Base-by-base conservation (phyloP, 1,139 yeast species). In the Saccharomyces hybrid region DNA sequence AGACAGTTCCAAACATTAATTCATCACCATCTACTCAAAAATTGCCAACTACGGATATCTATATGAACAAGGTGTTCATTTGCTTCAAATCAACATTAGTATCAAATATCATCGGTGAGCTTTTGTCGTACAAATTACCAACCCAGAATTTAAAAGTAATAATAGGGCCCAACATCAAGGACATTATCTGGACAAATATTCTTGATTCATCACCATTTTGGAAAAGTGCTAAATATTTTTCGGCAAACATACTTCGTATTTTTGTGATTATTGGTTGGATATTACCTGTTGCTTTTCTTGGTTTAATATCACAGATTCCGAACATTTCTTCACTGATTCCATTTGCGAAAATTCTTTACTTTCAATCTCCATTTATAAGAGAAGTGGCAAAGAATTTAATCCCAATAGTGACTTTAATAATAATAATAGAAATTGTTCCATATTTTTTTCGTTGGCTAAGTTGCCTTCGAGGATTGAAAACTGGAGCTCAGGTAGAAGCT, bases 271-370 rank as follows among this genome's bases (percentile, higher is more conserved):
- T 83, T 1, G 74, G 83, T 8, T 85, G 88, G 78, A 84, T 84
- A 1, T 68, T 85, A 0, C 95, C 95, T 0, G 89, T 85, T 1
- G 85, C 89, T 0, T 75, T 84, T 57, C 80, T 85, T 50, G 88
- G 89, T 0, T 69, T 84, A 11, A 70, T 85, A 0, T 80, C 89
- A 0, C 89, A 85, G 59, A 71, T 83, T 4, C 87, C 88, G 0
- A 75, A 81, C 56, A 62, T 84, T 50, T 78, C 84, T 0, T 74
- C 75, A 27, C 65, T 81, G 44, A 67, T 84, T 47, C 88, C 88
- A 4, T 74, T 80, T 52, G 69, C 83, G 29, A 67, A 72, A 1
- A 79, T 83, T 77, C 63, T 83, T 27, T 74, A 78, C 55, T 67
- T 70, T 1, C 67, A 82, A 13, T 88, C 90, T 0, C 75, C 74